A percentile compares a stretch with the other conserved stretches of the same genome.
Evolutionary conservation across 139 green algal genomes (phyloP).

Genomic region (Chlorella vulgaris): DNA sequence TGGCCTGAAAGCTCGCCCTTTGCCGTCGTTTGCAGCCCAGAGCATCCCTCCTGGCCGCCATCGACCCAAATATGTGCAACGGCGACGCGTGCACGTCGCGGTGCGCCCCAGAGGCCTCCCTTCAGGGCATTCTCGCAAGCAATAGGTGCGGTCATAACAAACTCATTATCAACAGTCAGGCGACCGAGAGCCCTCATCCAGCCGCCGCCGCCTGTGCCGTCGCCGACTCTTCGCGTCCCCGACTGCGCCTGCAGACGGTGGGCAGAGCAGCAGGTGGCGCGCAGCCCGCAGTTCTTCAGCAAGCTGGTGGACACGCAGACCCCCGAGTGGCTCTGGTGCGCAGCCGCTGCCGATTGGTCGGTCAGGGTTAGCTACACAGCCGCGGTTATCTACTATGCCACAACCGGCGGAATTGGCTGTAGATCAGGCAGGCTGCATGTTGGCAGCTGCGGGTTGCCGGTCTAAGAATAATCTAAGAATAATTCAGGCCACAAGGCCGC

Average conservation of each 20-base stretch:
- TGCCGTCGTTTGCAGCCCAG: not conserved
- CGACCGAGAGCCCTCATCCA: too few relatives aligned
- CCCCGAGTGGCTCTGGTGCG: slow-evolving; percentile 75
- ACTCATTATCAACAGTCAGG: too few relatives aligned
- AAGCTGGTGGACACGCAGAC: slow-evolving; percentile 55
- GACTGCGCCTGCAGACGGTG: slow-evolving; percentile 48
- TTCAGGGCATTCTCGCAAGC: slow-evolving; percentile 15
- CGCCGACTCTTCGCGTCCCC: not conserved
- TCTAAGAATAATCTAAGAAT: too few relatives aligned
- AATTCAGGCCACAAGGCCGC: too few relatives aligned
- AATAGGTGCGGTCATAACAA: slow-evolving; percentile 27
- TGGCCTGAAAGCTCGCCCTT: too few relatives aligned
- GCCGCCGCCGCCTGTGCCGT: too few relatives aligned
- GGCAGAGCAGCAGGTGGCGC: slow-evolving; percentile 28
- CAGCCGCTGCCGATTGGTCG: too few relatives aligned
- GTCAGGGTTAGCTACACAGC: too few relatives aligned
- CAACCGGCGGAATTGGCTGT: too few relatives aligned
- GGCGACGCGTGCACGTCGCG: not conserved
- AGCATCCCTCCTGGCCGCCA: not conserved
- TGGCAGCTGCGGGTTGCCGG: too few relatives aligned
- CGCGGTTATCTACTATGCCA: too few relatives aligned
- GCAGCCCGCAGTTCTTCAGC: slow-evolving; percentile 60
- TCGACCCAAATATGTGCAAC: slow-evolving; percentile 14
- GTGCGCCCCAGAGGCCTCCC: not conserved
- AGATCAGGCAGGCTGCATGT: too few relatives aligned